Evolutionary conservation across 768 basidiomycete genomes (phyloP), one percentile per base, ranked within the genome.

Genomic region (Lactarius trivialis): DNA sequence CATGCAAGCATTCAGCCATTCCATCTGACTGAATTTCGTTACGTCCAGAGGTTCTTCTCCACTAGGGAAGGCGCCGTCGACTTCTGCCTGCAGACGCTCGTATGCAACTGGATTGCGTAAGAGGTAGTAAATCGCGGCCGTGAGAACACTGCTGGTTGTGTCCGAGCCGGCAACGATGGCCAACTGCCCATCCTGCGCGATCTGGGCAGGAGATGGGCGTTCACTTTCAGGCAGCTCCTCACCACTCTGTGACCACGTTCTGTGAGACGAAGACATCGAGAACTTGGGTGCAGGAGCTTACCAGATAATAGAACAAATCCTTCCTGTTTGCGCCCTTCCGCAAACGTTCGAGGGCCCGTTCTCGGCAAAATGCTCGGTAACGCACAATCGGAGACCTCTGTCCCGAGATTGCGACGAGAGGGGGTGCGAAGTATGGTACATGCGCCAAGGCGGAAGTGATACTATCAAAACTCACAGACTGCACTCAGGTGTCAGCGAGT

Each of bases 221-320:
- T 54, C 21, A 24, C 21, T 36, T 54, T 54, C 34, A 12, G 30
- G 17, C 0, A 21, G 53, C 12, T 37, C 60, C 45, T n/a, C 64
- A 8, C 48, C 26, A 54, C 19, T 65, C 43, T 60, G 67, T 26
- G 15, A 4, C 8, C 0, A 7, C 17, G 17, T 45, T 14, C 21
- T 24, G 21, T 45, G 12, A 45, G 43, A 24, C 4, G 12, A 24
- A 12, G 45, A 11, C 2, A 4, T 4, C 11, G 4, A 14, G 12
- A 11, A 26, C 17, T 11, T 12, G 21, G 17, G 17, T n/a, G 2
- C 1, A 7, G 28, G 26, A 32, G 21, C 68, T 7, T 66, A 78
- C 76, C 52, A 78, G 61, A 65, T 78, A 70, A 62, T 76, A 70
- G 64, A 76, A 78, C 1, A 79, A 66, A 59, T 77, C 76, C 41